phyloP scores from a whole-genome alignment of 768 basidiomycete genomes.

The Lentinula aciculospora region DNA sequence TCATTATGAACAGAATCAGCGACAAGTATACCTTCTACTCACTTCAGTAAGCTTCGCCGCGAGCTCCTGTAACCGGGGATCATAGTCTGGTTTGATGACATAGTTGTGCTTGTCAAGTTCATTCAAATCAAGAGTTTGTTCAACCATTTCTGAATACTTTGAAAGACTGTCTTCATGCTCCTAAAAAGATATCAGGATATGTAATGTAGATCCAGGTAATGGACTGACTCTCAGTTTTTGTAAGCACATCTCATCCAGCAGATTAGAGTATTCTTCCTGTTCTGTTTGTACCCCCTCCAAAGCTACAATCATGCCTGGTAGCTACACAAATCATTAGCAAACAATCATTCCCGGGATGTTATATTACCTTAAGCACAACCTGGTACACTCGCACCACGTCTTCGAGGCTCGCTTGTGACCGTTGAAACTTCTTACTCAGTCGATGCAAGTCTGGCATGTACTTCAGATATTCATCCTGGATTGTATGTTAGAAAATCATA shows the following conservation, averaged over 20 bases:
- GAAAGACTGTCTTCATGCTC: constrained; percentile 54
- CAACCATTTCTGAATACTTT: constrained; percentile 91
- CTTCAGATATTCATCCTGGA: constrained; percentile 81
- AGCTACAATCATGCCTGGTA: constrained; percentile 68
- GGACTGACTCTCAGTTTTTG: constrained; percentile 48
- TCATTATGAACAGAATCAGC: not conserved
- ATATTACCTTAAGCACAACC: constrained; percentile 59
- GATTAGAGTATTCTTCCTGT: constrained; percentile 35
- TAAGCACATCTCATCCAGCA: constrained; percentile 69
- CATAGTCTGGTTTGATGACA: constrained; percentile 90
- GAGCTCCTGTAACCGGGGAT: constrained; percentile 64
- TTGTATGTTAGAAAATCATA: constrained; percentile 1
- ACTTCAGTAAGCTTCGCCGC: constrained; percentile 62
- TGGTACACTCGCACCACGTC: constrained; percentile 97
- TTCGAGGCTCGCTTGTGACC: constrained; percentile 76
- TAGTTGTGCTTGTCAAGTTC: constrained; percentile 83
- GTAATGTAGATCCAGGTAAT: not conserved
- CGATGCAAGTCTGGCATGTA: constrained; percentile 92
- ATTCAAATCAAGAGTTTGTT: constrained; percentile 88
- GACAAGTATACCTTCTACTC: constrained; percentile 3
- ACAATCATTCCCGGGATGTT: not conserved
- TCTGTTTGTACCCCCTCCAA: constrained; percentile 47
- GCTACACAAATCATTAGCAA: constrained; percentile 28
- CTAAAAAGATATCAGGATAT: constrained; percentile 31
- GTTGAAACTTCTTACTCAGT: constrained; percentile 87